These are phyloP conservation scores for Dissophora ornata DNA, from an alignment of 192 early-diverging fungal genomes.

Conservation along the genomic window DNA sequence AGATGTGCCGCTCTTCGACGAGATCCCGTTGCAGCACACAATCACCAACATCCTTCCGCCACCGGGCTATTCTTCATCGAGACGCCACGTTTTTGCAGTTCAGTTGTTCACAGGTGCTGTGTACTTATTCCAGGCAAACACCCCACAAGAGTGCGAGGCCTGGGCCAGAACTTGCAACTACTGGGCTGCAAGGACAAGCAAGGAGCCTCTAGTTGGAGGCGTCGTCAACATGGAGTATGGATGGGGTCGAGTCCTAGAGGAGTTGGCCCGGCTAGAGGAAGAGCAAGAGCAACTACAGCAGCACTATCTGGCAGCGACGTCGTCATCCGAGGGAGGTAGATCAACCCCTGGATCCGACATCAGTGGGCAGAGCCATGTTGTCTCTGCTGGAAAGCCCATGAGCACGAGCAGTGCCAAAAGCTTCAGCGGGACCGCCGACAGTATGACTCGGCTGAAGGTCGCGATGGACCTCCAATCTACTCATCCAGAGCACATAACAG, in stretches of 20 bases:
- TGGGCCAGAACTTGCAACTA: constrained; percentile 94
- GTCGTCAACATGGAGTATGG: constrained; percentile 95
- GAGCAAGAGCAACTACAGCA: constrained; percentile 3
- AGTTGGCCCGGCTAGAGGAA: constrained; percentile 12
- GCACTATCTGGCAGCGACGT: too few relatives aligned
- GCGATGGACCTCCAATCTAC: not conserved
- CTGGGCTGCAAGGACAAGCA: constrained; percentile 92
- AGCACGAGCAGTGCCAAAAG: not conserved
- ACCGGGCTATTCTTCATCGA: constrained; percentile 82
- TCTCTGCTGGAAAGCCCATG: too few relatives aligned
- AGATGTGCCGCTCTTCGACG: constrained; percentile 45
- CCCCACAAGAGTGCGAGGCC: constrained; percentile 74
- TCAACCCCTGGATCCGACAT: not conserved
- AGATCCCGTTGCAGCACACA: constrained; percentile 78
- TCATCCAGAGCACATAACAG: too few relatives aligned
- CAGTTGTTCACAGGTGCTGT: constrained; percentile 84
- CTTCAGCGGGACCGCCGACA: not conserved
- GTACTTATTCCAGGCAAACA: constrained; percentile 89
- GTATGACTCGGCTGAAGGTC: not conserved
- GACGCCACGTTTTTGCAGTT: constrained; percentile 88
- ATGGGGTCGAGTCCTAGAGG: constrained; percentile 74
- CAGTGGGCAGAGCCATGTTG: not conserved
- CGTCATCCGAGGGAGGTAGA: not conserved
- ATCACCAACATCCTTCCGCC: constrained; percentile 86
- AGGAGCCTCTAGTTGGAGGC: constrained; percentile 89